A percentile compares a stretch with the other conserved stretches of the same genome.
These are phyloP conservation scores for Coemansia sp. DNA, from an alignment of 192 early-diverging fungal genomes.

Conservation along the genomic window DNA sequence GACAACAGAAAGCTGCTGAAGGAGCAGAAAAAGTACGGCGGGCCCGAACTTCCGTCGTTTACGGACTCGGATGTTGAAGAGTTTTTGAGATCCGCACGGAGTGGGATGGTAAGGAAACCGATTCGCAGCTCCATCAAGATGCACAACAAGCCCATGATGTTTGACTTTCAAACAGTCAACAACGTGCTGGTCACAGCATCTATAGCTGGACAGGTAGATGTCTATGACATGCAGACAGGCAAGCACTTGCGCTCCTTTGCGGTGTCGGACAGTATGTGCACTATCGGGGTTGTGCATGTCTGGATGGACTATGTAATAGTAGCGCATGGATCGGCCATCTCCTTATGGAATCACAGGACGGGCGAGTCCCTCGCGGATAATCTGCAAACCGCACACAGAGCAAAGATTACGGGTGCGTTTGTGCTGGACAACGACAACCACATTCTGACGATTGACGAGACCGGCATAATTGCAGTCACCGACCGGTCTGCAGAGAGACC, in stretches of 20 bases:
- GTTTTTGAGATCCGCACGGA: constrained; percentile 25
- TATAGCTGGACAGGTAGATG: constrained; percentile 22
- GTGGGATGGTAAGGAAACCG: constrained; percentile 8
- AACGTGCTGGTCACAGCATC: constrained; percentile 31
- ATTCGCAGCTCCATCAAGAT: constrained; percentile 16
- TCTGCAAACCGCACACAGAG: constrained; percentile 37
- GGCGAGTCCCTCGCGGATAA: constrained; percentile 33
- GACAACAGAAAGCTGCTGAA: constrained; percentile 23
- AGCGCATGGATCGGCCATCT: constrained; percentile 33
- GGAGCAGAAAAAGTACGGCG: constrained; percentile 38
- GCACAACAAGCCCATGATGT: constrained; percentile 21
- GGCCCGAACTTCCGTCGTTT: constrained; percentile 23
- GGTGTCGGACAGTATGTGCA: constrained; percentile 2
- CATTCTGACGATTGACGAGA: constrained; percentile 41
- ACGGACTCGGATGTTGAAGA: constrained; percentile 17
- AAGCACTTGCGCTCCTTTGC: constrained; percentile 18
- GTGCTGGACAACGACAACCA: constrained; percentile 50
- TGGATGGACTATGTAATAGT: constrained; percentile 50
- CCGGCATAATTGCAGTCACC: constrained; percentile 42
- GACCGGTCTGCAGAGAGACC: constrained; percentile 15
- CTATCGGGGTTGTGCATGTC: constrained; percentile 36
- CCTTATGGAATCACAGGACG: constrained; percentile 50
- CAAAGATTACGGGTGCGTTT: constrained; percentile 42
- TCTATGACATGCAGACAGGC: constrained; percentile 36
- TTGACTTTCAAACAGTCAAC: constrained; percentile 41